These are phyloP conservation scores for Aspergillus texensis DNA, from an alignment of 2,329 filamentous ascomycete species.

Conservation along the genomic window DNA sequence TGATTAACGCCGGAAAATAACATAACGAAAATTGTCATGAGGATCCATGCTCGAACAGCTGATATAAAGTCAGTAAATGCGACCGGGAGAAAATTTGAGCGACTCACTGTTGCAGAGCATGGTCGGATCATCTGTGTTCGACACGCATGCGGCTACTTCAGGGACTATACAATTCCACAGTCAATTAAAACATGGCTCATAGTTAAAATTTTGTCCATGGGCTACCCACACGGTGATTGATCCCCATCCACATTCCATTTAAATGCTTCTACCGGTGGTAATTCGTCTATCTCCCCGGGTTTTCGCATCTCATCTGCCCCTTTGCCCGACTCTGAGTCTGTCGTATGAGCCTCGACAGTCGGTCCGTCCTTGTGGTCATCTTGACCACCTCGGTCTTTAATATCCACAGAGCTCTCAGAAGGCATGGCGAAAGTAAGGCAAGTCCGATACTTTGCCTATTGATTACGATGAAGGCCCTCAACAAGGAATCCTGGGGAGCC, in stretches of 20 bases:
- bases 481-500: background rate
- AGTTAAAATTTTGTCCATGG: background rate
- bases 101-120: slow-evolving; percentile 35
- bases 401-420: background rate
- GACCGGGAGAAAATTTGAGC: too few relatives aligned
- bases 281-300: slow-evolving; percentile 29
- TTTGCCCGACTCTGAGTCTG: background rate
- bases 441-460: background rate
- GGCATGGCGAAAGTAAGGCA: background rate
- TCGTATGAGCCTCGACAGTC: background rate
- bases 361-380: background rate
- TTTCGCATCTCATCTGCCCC: background rate
- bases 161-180: slow-evolving; percentile 27
- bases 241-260: slow-evolving; percentile 43
- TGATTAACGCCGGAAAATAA: slow-evolving; percentile 28
- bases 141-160: slow-evolving; percentile 41
- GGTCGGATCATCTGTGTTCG: slow-evolving; percentile 38
- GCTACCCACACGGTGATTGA: slow-evolving; percentile 38
- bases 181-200: slow-evolving; percentile 5
- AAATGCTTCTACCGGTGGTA: slow-evolving; percentile 40
- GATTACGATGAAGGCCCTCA: background rate
- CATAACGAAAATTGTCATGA: slow-evolving; percentile 30
- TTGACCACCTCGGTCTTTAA: background rate
- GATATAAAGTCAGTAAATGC: background rate
- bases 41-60: slow-evolving; percentile 36